Conservation (phyloP, 306 rosid species). For the Sicyos baderoa region DNA sequence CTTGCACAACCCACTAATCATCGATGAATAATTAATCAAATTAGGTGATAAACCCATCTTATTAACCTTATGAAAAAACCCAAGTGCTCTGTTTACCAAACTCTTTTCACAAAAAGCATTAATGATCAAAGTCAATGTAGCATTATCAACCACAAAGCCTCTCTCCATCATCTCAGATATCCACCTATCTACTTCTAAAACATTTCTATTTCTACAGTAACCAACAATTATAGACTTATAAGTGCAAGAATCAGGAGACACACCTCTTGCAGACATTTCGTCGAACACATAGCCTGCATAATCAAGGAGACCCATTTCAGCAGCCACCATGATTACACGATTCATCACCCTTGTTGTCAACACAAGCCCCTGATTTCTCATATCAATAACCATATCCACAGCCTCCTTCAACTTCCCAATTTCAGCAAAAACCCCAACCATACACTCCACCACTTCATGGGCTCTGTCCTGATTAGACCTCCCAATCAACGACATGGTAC, state of each 20-base stretch:
- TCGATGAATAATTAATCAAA: conserved; percentile 56
- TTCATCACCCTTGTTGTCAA: conserved; percentile 48
- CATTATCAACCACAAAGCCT: conserved; percentile 61
- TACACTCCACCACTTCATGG: conserved; percentile 54
- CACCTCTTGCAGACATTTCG: conserved; percentile 77
- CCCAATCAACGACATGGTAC: conserved; percentile 42
- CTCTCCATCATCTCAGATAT: conserved; percentile 53
- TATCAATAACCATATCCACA: conserved; percentile 58
- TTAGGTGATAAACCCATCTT: conserved; percentile 67
- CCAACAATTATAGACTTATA: conserved; percentile 60
- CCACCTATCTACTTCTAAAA: conserved; percentile 77
- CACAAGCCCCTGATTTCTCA: conserved; percentile 63
- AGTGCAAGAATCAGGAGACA: conserved; percentile 48
- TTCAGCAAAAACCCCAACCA: conserved; percentile 56
- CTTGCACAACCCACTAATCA: conserved; percentile 79
- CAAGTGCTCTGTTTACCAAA: conserved; percentile 39
- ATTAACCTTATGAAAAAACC: conserved; percentile 55
- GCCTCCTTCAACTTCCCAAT: conserved; percentile 75
- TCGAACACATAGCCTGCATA: conserved; percentile 69
- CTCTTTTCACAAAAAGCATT: conserved; percentile 48
- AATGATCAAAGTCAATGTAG: conserved; percentile 46
- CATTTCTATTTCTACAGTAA: conserved; percentile 41
- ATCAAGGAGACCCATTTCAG: conserved; percentile 42
- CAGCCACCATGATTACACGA: conserved; percentile 28
- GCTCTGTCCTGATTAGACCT: conserved; percentile 58